Conservation (phyloP, 2,329 filamentous ascomycete genomes). For the Bipolaris zeicola region DNA sequence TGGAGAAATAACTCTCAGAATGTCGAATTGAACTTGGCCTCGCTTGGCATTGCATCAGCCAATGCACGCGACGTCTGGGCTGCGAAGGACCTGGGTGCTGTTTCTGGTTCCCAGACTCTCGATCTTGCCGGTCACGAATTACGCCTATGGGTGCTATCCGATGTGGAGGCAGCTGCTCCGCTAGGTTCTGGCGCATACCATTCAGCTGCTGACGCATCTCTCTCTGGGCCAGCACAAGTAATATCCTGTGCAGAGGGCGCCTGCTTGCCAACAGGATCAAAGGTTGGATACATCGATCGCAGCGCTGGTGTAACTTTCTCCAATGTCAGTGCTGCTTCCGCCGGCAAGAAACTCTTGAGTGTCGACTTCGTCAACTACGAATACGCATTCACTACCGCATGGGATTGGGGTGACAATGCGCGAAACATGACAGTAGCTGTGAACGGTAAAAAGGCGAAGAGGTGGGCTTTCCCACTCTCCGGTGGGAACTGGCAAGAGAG, state of each 20-base stretch:
- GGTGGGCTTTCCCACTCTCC: constrained; percentile 49
- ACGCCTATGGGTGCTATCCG: constrained; percentile 45
- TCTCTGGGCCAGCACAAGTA: constrained; percentile 37
- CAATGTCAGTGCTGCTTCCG: constrained; percentile 29
- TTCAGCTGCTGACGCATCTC: constrained; percentile 37
- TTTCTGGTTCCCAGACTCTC: constrained; percentile 23
- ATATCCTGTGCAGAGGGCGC: constrained; percentile 30
- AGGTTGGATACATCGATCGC: constrained; percentile 41
- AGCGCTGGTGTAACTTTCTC: constrained; percentile 35
- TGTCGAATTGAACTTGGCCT: constrained; percentile 39
- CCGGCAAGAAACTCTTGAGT: constrained; percentile 41
- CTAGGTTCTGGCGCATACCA: constrained; percentile 34
- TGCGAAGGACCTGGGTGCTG: constrained; percentile 26
- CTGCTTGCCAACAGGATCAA: constrained; percentile 40
- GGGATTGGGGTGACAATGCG: constrained; percentile 42
- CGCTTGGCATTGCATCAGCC: constrained; percentile 43
- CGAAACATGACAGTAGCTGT: constrained; percentile 47
- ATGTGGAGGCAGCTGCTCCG: constrained; percentile 27
- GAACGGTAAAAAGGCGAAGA: constrained; percentile 44
- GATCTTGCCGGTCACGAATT: constrained; percentile 33
- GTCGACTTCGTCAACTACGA: constrained; percentile 53
- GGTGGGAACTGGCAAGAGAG: constrained; percentile 50
- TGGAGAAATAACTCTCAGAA: constrained; percentile 43
- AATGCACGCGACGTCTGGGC: constrained; percentile 47
- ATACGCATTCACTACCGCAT: constrained; percentile 44